Evolutionary conservation across 1,139 yeast genomes (phyloP), one percentile per base, ranked within the genome.

Genomic region (Taphrina populina): DNA sequence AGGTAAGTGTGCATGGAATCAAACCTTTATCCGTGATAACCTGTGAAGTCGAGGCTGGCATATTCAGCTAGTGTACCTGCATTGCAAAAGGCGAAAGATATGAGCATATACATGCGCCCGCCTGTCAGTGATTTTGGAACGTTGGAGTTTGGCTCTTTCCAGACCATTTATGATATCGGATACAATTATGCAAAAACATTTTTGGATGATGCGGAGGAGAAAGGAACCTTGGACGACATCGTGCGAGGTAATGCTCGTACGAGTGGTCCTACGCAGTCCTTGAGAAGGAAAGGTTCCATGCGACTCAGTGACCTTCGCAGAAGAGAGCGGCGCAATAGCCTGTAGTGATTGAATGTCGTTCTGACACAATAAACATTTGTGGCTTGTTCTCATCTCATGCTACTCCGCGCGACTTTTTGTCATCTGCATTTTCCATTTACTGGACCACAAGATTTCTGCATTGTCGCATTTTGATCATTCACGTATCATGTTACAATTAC

Each of bases 11-110:
- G 6, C 17, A 33, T 8, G 13, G 7, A 7, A 8, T 8, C 17
- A 6, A 6, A 6, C 20, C 4, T 11, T 21, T 6, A 11, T 17
- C 10, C 26, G 6, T 10, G 8, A 10, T 8, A 26, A 4, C 37
- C 6, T 5, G 15, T 15, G 33, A 27, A 49, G 36, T 46, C 88
- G 72, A 76, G 98, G 58, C 73, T 92, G 60, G 96, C 97, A 0
- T 92, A 92, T 69, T 98, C 92, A 24, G 87, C 96, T 0, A 86
- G 95, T 60, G 98, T 92, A 1, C 86, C 86, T 68, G 97, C 97
- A 0, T 72, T 92, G 52, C 96, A 92, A 65, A 75, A 78, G 57
- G 96, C 96, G 1, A 92, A 92, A 66, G 74, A 70, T 39, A 84
- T 90, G 0, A 86, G 88, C 0, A 75, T 85, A n/a, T 92, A 92